phyloP scores from a whole-genome alignment of 208 protist species.

The Trypanosoma platydactyli region DNA sequence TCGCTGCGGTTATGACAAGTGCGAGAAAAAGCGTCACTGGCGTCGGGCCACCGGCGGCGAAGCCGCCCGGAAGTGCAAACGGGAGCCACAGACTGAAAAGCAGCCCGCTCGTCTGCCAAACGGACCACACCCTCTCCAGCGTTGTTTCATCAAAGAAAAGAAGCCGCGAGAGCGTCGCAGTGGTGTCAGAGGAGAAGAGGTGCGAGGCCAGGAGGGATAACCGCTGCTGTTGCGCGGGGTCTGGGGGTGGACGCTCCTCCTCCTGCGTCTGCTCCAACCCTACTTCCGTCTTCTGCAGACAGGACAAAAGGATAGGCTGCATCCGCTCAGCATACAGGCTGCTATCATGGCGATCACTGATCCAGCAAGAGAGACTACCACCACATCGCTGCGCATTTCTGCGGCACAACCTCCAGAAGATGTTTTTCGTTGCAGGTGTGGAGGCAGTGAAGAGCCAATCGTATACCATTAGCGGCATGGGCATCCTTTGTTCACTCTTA shows the following conservation, averaged over 20 bases:
- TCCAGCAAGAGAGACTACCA: too few relatives aligned
- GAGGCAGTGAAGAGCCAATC: conserved; percentile 25
- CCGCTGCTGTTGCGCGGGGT: conserved; percentile 57
- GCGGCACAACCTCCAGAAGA: conserved; percentile 21
- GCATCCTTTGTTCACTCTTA: background rate
- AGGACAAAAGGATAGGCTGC: conserved; percentile 12
- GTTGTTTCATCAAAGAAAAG: conserved; percentile 44
- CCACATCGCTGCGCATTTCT: background rate
- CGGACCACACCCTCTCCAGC: conserved; percentile 46
- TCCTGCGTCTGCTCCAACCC: background rate
- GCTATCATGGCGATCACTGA: background rate
- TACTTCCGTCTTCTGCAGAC: conserved; percentile 2
- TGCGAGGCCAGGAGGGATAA: conserved; percentile 47
- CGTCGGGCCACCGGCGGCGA: conserved; percentile 29
- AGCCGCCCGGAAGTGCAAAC: conserved; percentile 46
- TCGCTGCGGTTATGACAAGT: conserved; percentile 39
- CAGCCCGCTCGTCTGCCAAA: conserved; percentile 21
- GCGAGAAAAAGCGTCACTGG: conserved; percentile 41
- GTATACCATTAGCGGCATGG: conserved; percentile 20
- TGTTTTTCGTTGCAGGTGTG: conserved; percentile 8
- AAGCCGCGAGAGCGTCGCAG: conserved; percentile 52
- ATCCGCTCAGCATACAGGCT: conserved; percentile 22
- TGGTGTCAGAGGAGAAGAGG: conserved; percentile 49
- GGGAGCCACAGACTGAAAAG: conserved; percentile 50
- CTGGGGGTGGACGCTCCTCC: conserved; percentile 32